Evolutionary conservation across 2,329 filamentous ascomycete genomes (phyloP).

Genomic region (Ceratocystis variospora): DNA sequence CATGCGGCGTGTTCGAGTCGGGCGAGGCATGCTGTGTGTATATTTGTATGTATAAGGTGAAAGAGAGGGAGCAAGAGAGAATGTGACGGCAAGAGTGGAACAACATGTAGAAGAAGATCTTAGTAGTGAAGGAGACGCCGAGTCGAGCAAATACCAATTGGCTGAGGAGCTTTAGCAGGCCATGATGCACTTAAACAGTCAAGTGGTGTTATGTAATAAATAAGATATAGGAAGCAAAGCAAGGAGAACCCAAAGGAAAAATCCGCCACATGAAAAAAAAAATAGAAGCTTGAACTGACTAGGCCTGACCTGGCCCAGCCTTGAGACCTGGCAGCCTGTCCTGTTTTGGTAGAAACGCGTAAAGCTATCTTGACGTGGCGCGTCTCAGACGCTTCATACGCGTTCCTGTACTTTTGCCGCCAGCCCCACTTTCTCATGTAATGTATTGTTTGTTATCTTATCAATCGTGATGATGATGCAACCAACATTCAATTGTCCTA

Average conservation of each 20-base stretch:
- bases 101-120: too few relatives aligned
- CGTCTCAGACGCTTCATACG: background rate
- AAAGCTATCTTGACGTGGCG: conserved; percentile 9
- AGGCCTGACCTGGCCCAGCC: too few relatives aligned
- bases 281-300: background rate
- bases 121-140: too few relatives aligned
- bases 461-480: background rate
- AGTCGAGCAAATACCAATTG: too few relatives aligned
- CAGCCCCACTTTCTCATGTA: background rate
- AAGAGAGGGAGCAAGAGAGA: background rate
- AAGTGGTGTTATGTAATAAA: background rate
- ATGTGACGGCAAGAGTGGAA: background rate
- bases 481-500: background rate
- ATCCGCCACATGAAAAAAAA: background rate
- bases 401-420: background rate
- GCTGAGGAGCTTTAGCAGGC: too few relatives aligned
- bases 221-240: background rate
- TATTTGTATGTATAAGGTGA: too few relatives aligned
- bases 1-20: conserved; percentile 19
- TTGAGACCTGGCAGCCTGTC: background rate
- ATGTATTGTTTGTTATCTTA: background rate
- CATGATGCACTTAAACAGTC: too few relatives aligned
- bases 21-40: conserved; percentile 19
- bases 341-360: conserved; percentile 16
- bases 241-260: background rate